Conservation (phyloP, 2,329 filamentous ascomycete species). For the Aspergillus fijiensis region DNA sequence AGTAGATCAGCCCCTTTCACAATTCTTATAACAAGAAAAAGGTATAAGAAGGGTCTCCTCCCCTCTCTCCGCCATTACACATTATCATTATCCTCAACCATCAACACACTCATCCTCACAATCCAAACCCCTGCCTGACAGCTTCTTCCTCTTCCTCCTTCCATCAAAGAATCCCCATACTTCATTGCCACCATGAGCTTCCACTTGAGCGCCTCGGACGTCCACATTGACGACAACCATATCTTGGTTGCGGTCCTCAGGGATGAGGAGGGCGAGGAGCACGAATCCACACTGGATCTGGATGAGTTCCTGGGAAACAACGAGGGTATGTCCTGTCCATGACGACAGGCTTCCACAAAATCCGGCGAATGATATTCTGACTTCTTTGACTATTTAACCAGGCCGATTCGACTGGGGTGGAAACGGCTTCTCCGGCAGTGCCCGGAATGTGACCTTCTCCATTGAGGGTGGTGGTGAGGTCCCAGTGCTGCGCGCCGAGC, state of each 20-base stretch:
- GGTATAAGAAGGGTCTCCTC: conserved; percentile 8
- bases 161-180: conserved; percentile 1
- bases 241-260: conserved; percentile 11
- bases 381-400: not conserved
- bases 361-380: not conserved
- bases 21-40: not conserved
- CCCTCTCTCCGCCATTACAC: not conserved
- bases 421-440: conserved; percentile 11
- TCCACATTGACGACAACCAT: conserved; percentile 11
- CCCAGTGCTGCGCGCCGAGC: conserved; percentile 16
- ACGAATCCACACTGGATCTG: conserved; percentile 9
- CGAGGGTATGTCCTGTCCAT: conserved; percentile 9
- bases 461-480: conserved; percentile 18
- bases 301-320: conserved; percentile 16
- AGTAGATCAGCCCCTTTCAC: not conserved
- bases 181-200: conserved; percentile 15
- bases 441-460: conserved; percentile 12
- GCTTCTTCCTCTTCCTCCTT: not conserved
- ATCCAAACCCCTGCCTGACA: not conserved
- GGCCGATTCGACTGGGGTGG: conserved; percentile 19
- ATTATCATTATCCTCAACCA: not conserved
- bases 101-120: not conserved
- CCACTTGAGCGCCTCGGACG: conserved; percentile 15
- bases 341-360: no score
- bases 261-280: not conserved